A percentile compares a stretch with the other conserved stretches of the same genome.
These are phyloP conservation scores for Astrocystis sublimbata DNA, from an alignment of 495 filamentous ascomycete genomes.

Conservation along the genomic window DNA sequence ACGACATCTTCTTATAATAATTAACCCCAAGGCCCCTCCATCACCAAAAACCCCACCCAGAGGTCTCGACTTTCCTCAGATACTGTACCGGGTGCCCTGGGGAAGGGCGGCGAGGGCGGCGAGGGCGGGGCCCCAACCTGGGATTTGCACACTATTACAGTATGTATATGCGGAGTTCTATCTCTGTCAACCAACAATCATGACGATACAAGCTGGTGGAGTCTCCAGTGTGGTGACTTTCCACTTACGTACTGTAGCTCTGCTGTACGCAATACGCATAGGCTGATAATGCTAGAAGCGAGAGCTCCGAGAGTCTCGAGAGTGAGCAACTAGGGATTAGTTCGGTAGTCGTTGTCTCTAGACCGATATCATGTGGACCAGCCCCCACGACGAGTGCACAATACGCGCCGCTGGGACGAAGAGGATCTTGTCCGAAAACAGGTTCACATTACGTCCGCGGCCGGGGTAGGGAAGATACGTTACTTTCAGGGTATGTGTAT, in stretches of 20 bases:
- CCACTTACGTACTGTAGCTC: too few species aligned
- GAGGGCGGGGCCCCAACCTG: neutral
- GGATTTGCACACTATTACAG: neutral
- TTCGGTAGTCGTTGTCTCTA: neutral
- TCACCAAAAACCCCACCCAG: neutral
- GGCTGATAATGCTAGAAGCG: neutral
- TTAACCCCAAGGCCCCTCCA: neutral
- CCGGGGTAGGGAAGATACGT: too few species aligned
- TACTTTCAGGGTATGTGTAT: too few species aligned
- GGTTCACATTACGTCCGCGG: neutral
- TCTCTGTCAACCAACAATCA: neutral
- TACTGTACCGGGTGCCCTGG: neutral
- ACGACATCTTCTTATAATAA: neutral
- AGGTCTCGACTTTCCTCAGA: neutral
- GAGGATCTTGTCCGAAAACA: neutral
- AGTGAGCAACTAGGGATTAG: neutral
- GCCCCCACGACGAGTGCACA: neutral
- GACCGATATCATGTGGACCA: neutral
- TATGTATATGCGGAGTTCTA: neutral
- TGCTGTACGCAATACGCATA: too few species aligned
- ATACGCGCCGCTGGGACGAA: neutral
- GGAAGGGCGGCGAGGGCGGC: neutral
- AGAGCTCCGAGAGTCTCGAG: neutral
- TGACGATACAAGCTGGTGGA: neutral
- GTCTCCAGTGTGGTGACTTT: neutral